Percentiles rank a stretch among this genome's conserved stretches.
Evolutionary conservation across 2,329 filamentous ascomycete species (phyloP).

Genomic region (Ilyonectria mors-panacis): DNA sequence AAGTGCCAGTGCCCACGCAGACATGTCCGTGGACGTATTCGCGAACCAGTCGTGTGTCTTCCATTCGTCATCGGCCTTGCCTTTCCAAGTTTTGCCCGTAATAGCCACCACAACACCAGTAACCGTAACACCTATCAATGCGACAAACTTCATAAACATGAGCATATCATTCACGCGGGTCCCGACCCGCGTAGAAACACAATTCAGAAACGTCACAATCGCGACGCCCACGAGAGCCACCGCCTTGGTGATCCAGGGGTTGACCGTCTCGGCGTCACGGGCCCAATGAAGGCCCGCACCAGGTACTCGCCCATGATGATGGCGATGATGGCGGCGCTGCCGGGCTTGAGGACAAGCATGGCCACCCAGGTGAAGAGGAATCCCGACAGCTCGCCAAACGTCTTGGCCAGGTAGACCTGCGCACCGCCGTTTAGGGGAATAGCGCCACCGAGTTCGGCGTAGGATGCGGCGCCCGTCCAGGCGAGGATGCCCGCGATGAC

Average conservation of each 20-base stretch:
- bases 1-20: constrained; percentile 91
- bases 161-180: constrained; percentile 91
- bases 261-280: constrained; percentile 87
- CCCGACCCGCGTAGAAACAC: constrained; percentile 89
- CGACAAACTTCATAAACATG: constrained; percentile 97
- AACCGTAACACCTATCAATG: constrained; percentile 87
- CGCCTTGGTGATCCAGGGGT: constrained; percentile 90
- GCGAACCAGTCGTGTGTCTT: constrained; percentile 91
- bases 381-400: constrained; percentile 92
- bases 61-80: constrained; percentile 86
- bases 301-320: constrained; percentile 99
- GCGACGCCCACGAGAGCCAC: constrained; percentile 85
- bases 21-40: constrained; percentile 83
- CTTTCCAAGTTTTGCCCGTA: constrained; percentile 86
- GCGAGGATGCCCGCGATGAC: constrained; percentile 90
- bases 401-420: constrained; percentile 95
- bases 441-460: constrained; percentile 94
- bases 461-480: constrained; percentile 96
- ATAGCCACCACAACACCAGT: constrained; percentile 90
- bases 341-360: constrained; percentile 93
- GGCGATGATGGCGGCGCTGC: constrained; percentile 91
- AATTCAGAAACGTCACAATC: constrained; percentile 87
- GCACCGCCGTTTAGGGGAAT: constrained; percentile 96
- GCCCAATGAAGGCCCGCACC: constrained; percentile 87
- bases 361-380: constrained; percentile 98